These are phyloP conservation scores for Excoecaria agallocha DNA, from an alignment of 345 rosid species.

Conservation along the genomic window DNA sequence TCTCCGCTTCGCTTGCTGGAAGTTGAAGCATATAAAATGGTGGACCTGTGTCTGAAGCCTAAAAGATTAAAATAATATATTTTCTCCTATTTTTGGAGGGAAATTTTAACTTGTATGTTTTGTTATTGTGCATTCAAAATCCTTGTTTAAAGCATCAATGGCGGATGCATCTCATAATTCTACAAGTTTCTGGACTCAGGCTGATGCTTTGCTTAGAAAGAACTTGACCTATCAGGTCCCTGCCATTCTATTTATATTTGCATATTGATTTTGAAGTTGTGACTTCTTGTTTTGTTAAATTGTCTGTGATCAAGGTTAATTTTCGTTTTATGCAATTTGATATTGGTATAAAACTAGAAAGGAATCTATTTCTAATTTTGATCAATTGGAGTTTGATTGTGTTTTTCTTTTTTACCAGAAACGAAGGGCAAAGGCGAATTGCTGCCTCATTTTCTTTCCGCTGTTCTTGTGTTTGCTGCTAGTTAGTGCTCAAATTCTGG, in stretches of 20 bases:
- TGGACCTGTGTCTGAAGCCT: too few relatives aligned
- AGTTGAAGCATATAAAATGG: too few relatives aligned
- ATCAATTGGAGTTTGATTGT: neutral
- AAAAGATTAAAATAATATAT: too few relatives aligned
- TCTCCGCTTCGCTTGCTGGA: too few relatives aligned
- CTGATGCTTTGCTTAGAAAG: constrained; percentile 78
- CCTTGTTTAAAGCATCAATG: constrained; percentile 7
- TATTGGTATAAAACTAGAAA: neutral
- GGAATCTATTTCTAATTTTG: neutral
- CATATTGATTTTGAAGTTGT: neutral
- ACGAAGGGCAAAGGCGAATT: constrained; percentile 56
- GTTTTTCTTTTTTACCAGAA: constrained; percentile 40
- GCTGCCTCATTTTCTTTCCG: constrained; percentile 67
- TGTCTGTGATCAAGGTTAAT: neutral
- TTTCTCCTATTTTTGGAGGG: neutral
- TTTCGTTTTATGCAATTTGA: neutral
- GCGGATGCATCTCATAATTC: constrained; percentile 14
- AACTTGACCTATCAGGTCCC: constrained; percentile 79
- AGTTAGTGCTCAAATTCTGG: constrained; percentile 37
- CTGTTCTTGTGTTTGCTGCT: constrained; percentile 58
- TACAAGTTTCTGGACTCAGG: constrained; percentile 52
- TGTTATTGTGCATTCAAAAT: neutral
- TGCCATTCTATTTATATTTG: neutral
- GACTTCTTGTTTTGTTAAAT: neutral
- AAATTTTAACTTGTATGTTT: neutral